Evolutionary conservation across 257 asterid genomes (phyloP).

Genomic region (Salvia hispanica): DNA sequence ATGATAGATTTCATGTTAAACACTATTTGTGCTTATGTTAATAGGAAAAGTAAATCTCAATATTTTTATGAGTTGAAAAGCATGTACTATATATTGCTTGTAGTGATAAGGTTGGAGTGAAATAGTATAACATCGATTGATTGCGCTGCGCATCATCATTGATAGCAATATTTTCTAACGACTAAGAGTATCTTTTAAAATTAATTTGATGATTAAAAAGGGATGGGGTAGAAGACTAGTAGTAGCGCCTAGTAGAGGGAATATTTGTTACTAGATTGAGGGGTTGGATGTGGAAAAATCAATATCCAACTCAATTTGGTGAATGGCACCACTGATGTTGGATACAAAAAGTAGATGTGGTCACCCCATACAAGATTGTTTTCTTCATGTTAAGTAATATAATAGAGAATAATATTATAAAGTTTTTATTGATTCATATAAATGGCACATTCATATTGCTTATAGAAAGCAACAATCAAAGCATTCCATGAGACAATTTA

Average conservation of each 20-base stretch:
- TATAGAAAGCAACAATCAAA: neutral
- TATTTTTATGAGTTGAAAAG: too few species aligned
- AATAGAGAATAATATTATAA: neutral
- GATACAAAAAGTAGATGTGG: conserved; percentile 2
- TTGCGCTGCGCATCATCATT: neutral
- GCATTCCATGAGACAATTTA: neutral
- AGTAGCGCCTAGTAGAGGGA: neutral
- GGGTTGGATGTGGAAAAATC: neutral
- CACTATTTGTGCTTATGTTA: too few species aligned
- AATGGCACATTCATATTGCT: neutral
- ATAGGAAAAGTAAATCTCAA: too few species aligned
- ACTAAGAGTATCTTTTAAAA: conserved; percentile 26
- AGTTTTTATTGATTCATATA: neutral
- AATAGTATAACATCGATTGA: neutral
- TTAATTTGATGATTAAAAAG: conserved; percentile 45
- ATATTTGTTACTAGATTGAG: conserved; percentile 21
- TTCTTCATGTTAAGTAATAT: neutral
- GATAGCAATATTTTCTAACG: conserved; percentile 23
- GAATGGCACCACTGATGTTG: conserved; percentile 16
- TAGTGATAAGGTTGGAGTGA: too few species aligned
- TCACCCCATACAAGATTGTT: neutral
- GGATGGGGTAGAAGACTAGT: conserved; percentile 12
- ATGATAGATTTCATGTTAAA: too few species aligned
- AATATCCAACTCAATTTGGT: conserved; percentile 1
- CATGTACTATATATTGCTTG: too few species aligned